Conservation (phyloP, 306 rosid genomes). For the Dryas alaskensis region DNA sequence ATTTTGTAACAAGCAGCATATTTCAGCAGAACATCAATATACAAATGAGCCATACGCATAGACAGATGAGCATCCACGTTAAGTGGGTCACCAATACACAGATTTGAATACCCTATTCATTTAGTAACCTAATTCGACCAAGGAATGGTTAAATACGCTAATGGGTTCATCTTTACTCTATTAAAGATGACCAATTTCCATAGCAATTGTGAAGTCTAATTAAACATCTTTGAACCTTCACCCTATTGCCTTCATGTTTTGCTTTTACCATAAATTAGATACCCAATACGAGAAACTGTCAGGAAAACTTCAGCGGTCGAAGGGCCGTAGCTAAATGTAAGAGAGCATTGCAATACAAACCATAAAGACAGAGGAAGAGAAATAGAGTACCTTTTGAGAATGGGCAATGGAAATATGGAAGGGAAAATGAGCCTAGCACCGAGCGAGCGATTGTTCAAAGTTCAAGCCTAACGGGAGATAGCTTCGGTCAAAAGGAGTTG, state of each 20-base stretch:
- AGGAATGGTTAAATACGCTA: too few species aligned
- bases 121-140: too few species aligned
- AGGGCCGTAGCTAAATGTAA: slow-evolving; percentile 1
- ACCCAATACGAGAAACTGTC: background rate
- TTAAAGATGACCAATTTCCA: background rate
- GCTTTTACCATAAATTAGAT: slow-evolving; percentile 3
- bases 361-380: background rate
- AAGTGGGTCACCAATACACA: too few species aligned
- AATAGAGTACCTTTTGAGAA: slow-evolving; percentile 4
- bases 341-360: background rate
- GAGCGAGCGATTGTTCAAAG: background rate
- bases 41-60: background rate
- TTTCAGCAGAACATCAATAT: background rate
- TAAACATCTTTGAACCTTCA: background rate
- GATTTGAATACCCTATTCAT: too few species aligned
- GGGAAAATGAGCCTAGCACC: background rate
- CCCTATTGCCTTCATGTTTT: background rate
- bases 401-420: background rate
- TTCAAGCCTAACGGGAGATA: background rate
- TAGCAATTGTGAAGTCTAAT: background rate
- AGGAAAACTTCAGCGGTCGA: slow-evolving; percentile 4
- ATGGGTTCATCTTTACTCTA: background rate
- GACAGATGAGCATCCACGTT: too few species aligned
- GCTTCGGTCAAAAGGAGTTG: background rate
- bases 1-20: slow-evolving; percentile 8